Evolutionary conservation across 2,329 filamentous ascomycete species (phyloP).

Genomic region (Penicillium sp.): DNA sequence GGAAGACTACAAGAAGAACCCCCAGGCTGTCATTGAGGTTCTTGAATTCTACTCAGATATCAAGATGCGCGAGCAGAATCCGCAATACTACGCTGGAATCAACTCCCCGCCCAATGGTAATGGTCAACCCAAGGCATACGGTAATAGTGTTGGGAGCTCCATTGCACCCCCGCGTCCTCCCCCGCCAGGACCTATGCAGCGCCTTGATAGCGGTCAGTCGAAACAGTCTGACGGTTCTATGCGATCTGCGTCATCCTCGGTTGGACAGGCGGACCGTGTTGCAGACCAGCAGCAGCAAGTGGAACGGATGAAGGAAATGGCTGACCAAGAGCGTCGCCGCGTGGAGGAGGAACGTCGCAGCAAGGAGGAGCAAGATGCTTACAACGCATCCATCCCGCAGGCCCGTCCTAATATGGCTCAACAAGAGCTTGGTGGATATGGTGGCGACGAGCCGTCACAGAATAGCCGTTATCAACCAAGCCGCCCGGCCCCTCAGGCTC

Average conservation of each 20-base stretch:
- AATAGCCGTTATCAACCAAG: slow-evolving; percentile 74
- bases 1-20: slow-evolving; percentile 97
- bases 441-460: slow-evolving; percentile 52
- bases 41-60: slow-evolving; percentile 70
- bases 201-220: slow-evolving; percentile 47
- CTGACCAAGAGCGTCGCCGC: slow-evolving; percentile 52
- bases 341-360: slow-evolving; percentile 59
- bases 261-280: slow-evolving; percentile 57
- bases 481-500: slow-evolving; percentile 78
- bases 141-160: slow-evolving; percentile 54
- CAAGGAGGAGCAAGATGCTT: slow-evolving; percentile 76
- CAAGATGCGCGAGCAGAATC: slow-evolving; percentile 63
- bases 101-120: slow-evolving; percentile 59
- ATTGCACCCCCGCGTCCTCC: slow-evolving; percentile 70
- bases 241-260: slow-evolving; percentile 37
- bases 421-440: slow-evolving; percentile 79
- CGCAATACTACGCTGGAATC: slow-evolving; percentile 58
- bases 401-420: slow-evolving; percentile 77
- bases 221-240: slow-evolving; percentile 32
- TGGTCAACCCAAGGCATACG: slow-evolving; percentile 45
- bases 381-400: slow-evolving; percentile 86
- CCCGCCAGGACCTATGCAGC: slow-evolving; percentile 52
- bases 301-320: slow-evolving; percentile 57
- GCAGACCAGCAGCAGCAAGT: slow-evolving; percentile 46
- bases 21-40: slow-evolving; percentile 71